Conservation (phyloP, 2,329 filamentous ascomycete species). For the Colletotrichum theobromicola region DNA sequence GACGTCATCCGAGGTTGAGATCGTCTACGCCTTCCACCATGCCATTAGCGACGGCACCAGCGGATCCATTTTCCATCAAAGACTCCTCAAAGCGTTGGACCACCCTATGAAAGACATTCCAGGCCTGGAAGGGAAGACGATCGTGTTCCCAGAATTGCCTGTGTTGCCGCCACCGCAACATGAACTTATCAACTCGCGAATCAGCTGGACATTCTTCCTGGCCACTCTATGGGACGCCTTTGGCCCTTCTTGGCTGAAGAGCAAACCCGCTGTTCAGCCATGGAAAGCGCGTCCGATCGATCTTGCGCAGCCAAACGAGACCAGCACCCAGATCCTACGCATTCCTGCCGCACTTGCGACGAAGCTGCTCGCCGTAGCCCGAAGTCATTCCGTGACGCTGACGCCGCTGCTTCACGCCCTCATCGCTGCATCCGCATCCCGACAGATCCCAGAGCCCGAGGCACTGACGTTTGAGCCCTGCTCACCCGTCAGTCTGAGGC, state of each 20-base stretch:
- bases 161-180: conserved; percentile 45
- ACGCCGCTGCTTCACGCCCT: conserved; percentile 56
- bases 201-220: conserved; percentile 45
- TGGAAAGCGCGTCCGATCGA: conserved; percentile 46
- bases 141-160: conserved; percentile 35
- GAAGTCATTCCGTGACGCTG: conserved; percentile 47
- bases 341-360: conserved; percentile 33
- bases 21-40: conserved; percentile 58
- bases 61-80: conserved; percentile 53
- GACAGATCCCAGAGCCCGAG: conserved; percentile 35
- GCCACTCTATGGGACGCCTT: conserved; percentile 43
- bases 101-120: neutral
- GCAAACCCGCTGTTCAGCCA: conserved; percentile 23
- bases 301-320: conserved; percentile 37
- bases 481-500: conserved; percentile 52
- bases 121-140: conserved; percentile 8
- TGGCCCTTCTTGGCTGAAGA: conserved; percentile 42
- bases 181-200: conserved; percentile 41
- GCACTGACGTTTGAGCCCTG: conserved; percentile 38
- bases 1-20: conserved; percentile 35
- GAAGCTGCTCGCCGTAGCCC: conserved; percentile 42
- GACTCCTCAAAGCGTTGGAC: conserved; percentile 49
- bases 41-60: conserved; percentile 56
- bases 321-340: conserved; percentile 41
- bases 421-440: conserved; percentile 43